Base-by-base conservation (phyloP, 768 basidiomycete genomes). In the Suillus bovinus region DNA sequence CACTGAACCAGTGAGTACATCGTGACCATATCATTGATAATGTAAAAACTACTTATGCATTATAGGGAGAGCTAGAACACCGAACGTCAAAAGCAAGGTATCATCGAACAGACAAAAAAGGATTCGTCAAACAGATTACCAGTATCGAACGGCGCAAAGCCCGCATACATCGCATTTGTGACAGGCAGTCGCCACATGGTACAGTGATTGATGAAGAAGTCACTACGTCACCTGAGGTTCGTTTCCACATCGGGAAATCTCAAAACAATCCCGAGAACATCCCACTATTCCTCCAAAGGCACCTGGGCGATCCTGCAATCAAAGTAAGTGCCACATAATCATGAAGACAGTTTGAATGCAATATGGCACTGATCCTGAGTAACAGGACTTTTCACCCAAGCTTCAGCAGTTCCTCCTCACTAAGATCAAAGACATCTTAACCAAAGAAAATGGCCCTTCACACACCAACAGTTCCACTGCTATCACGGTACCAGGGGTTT, bases 1-100 rank as follows among this genome's bases (percentile, higher is more conserved):
- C 5, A 77, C 76, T 1, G 69, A 75, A 50, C 62, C 64, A 3
- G 78, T 79, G 60, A 2, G 72, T 33, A 33, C 31, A 33, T 33
- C 31, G 31, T 33, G 31, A 33, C 1, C 1, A 33, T 33, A 33
- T 33, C 31, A 9, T 33, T 9, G 31, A 33, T 33, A 5, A 7
- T 33, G 1, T 33, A 33, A 33, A 33, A 33, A 33, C 31, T 33
- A 33, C 31, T 31, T 33, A 33, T 33, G 31, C 31, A 33, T 33
- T 33, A 33, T 33, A 67, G 65, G 68, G 68, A 39, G 68, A 69
- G 47, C 54, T 69, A 2, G 62, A 69, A 44, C 68, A 69, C 31
- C 49, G 42, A 14, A 59, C 44, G 1, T 16, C 38, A 1, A 69
- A 69, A 53, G 24, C 49, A 22, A 34, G 60, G 11, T 69, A 67